These are phyloP conservation scores for Pelargonium australe DNA, from an alignment of 441 rosid genomes.

Conservation along the genomic window DNA sequence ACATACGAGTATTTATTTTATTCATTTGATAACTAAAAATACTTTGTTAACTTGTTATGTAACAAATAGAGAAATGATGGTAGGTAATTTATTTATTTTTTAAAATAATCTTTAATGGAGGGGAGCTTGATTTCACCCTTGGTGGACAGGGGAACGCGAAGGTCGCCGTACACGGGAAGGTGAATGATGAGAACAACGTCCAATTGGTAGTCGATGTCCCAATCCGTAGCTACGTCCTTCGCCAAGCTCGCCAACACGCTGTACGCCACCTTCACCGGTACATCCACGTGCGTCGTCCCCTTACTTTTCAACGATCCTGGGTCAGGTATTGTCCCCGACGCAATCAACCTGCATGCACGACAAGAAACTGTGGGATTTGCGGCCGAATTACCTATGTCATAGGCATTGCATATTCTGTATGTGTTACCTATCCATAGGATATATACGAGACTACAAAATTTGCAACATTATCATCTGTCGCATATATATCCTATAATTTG, in stretches of 20 bases:
- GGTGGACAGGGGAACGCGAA: background rate
- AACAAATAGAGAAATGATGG: too few species aligned
- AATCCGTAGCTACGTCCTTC: background rate
- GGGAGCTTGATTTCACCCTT: background rate
- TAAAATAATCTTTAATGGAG: background rate
- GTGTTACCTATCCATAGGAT: too few species aligned
- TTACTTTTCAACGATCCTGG: background rate
- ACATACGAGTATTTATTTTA: too few species aligned
- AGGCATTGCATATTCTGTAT: too few species aligned
- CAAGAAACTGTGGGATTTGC: too few species aligned
- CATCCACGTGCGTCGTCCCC: background rate
- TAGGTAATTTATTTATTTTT: too few species aligned
- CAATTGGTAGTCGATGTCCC: background rate
- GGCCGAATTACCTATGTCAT: too few species aligned
- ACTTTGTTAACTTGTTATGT: too few species aligned
- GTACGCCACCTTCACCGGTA: background rate
- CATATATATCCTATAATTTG: too few species aligned
- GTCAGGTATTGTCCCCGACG: background rate
- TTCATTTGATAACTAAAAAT: too few species aligned
- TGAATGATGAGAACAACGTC: background rate
- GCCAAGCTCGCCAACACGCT: background rate
- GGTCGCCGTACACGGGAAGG: background rate
- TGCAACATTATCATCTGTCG: too few species aligned
- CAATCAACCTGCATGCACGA: background rate
- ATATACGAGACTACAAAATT: too few species aligned